These are phyloP conservation scores for Epicoccum sorghinum DNA, from an alignment of 2,329 filamentous ascomycete species.

Conservation along the genomic window DNA sequence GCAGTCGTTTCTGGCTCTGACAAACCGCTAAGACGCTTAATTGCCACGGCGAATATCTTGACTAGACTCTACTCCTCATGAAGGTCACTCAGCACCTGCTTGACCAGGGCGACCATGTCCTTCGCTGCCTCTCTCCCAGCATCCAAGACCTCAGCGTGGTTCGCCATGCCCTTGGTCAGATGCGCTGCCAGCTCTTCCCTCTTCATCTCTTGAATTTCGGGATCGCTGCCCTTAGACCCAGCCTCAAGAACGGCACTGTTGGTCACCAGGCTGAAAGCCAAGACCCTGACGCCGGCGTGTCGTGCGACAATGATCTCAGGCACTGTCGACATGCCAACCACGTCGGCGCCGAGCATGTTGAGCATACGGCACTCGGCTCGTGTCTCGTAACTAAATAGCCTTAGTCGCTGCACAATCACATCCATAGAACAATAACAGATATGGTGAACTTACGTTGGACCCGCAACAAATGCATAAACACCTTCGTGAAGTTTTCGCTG, in stretches of 20 bases:
- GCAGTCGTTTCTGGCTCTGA: neutral
- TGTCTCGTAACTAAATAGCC: slow-evolving; percentile 63
- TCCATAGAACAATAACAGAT: slow-evolving; percentile 4
- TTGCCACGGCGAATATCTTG: neutral
- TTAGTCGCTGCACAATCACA: slow-evolving; percentile 14
- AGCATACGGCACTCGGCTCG: slow-evolving; percentile 69
- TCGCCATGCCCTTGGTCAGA: slow-evolving; percentile 65
- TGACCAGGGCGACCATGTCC: slow-evolving; percentile 64
- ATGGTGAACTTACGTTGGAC: slow-evolving; percentile 59
- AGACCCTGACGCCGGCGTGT: slow-evolving; percentile 66
- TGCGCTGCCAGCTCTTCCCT: slow-evolving; percentile 60
- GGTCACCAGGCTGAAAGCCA: slow-evolving; percentile 70
- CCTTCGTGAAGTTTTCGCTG: slow-evolving; percentile 65
- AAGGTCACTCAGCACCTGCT: slow-evolving; percentile 53
- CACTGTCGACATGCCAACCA: slow-evolving; percentile 75
- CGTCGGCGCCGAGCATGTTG: slow-evolving; percentile 65
- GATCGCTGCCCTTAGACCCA: slow-evolving; percentile 64
- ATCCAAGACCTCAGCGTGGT: slow-evolving; percentile 70
- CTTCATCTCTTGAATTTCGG: slow-evolving; percentile 57
- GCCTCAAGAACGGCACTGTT: slow-evolving; percentile 67
- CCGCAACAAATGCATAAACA: slow-evolving; percentile 69
- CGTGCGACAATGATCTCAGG: slow-evolving; percentile 71
- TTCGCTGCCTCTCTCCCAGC: slow-evolving; percentile 64
- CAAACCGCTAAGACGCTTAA: neutral
- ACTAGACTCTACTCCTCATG: slow-evolving; percentile 23